These are phyloP conservation scores for Plenodomus lindquistii DNA, from an alignment of 2,329 filamentous ascomycete genomes.

Conservation along the genomic window DNA sequence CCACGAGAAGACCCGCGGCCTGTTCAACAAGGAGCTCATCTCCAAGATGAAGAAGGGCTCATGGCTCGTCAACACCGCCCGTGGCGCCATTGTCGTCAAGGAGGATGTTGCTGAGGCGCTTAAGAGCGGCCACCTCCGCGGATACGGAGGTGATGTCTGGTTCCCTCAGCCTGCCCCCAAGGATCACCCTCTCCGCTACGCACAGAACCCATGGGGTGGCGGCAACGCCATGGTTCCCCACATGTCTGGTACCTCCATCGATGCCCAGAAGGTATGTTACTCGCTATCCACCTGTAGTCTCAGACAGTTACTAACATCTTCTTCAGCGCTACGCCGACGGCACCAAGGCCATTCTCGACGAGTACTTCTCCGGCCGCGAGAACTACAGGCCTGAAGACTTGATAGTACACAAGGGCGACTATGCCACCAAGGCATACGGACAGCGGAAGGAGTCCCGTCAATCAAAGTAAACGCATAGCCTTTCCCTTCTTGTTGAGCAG, in stretches of 20 bases:
- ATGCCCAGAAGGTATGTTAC: constrained; percentile 72
- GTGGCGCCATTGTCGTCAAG: constrained; percentile 98
- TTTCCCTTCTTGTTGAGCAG: constrained; percentile 15
- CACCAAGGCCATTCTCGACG: constrained; percentile 86
- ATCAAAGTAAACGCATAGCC: background rate
- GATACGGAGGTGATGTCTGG: constrained; percentile 90
- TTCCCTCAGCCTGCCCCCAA: constrained; percentile 95
- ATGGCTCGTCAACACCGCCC: constrained; percentile 98
- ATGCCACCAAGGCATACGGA: constrained; percentile 92
- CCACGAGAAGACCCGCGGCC: constrained; percentile 93
- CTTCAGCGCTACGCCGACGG: constrained; percentile 70
- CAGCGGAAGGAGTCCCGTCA: constrained; percentile 62
- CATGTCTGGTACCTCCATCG: constrained; percentile 98
- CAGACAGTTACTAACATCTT: constrained; percentile 10
- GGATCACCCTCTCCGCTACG: constrained; percentile 90
- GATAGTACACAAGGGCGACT: constrained; percentile 87
- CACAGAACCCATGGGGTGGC: constrained; percentile 92
- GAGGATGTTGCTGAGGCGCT: constrained; percentile 95
- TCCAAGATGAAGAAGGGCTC: constrained; percentile 98
- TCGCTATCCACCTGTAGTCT: background rate
- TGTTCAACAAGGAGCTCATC: constrained; percentile 99
- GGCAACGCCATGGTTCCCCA: constrained; percentile 99
- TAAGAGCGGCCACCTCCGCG: constrained; percentile 86
- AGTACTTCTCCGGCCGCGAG: constrained; percentile 83
- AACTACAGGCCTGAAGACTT: constrained; percentile 91